phyloP scores from a whole-genome alignment of 2,329 filamentous ascomycete genomes.

The Paracamarosporium sp. region DNA sequence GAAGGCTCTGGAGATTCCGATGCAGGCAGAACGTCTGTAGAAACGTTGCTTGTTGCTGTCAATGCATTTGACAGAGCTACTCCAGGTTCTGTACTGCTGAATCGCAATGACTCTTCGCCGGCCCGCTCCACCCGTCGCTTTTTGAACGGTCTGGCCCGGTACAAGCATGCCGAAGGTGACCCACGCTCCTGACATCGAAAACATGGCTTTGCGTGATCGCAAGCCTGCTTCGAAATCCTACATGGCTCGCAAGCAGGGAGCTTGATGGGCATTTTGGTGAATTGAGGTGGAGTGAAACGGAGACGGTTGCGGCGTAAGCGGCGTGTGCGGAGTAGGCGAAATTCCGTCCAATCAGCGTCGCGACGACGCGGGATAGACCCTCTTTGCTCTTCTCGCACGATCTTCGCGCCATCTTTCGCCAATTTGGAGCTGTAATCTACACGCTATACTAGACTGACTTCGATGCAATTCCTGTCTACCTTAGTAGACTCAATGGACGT shows the following conservation, averaged over 20 bases:
- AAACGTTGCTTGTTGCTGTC: not conserved
- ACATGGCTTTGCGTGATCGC: constrained; percentile 8
- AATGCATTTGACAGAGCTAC: not conserved
- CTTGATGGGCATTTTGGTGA: constrained; percentile 1
- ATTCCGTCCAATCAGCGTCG: not conserved
- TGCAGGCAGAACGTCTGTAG: not conserved
- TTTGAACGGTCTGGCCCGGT: constrained; percentile 8
- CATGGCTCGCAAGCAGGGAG: constrained; percentile 9
- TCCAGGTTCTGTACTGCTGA: not conserved
- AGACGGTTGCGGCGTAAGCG: not conserved
- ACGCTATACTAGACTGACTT: too few species aligned
- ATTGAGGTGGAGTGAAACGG: not conserved
- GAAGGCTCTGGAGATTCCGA: not conserved
- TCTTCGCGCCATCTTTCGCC: too few species aligned
- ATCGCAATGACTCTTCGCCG: not conserved
- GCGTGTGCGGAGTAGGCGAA: not conserved
- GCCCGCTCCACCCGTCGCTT: not conserved
- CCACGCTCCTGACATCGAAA: constrained; percentile 3
- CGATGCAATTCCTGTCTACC: too few species aligned
- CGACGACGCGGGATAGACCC: not conserved
- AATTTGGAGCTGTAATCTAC: too few species aligned
- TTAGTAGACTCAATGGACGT: too few species aligned
- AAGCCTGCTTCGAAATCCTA: constrained; percentile 3
- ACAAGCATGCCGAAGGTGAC: not conserved
- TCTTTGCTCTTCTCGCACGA: too few species aligned